Evolutionary conservation across 352 stramenopile species (phyloP), one percentile per base, ranked within the genome.

Genomic region (Phytophthora pseudosyringae): DNA sequence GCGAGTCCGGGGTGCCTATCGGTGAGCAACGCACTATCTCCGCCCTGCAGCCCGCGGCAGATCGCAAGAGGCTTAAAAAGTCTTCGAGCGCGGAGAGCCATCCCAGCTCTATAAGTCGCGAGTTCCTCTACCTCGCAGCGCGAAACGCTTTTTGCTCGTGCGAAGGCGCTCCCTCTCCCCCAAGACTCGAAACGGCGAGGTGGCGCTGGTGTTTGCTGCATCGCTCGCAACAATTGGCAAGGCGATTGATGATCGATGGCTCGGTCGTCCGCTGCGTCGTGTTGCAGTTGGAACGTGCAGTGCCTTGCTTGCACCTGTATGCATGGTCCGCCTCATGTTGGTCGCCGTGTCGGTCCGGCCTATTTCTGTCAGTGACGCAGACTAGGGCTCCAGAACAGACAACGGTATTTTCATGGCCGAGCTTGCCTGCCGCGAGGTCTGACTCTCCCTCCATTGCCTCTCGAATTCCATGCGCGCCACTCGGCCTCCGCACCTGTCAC

Each of bases 291-390:
- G 18, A 47, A 33, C 31, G 47, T 16, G 29, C 46, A 21, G 21
- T 21, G 21, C 21, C 21, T 21, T 21, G 21, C 21, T 21, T 21
- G 21, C 21, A 21, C 21, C 21, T 21, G 21, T 21, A 21, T 21
- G 21, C 2, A 21, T 2, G 5, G 8, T 48, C 25, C 10, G 12
- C 31, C 38, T 44, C 12, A 15, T 44, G 38, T 16, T 28, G 25
- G 33, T 49, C 35, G 58, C 38, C 31, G 18, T 38, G 26, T 45
- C 44, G 51, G 43, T 41, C 31, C 15, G 40, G 4, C 59, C 59
- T 61, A 55, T 67, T 61, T 67, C 50, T 67, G 41, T 50, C 18
- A 43, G 44, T 63, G 43, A 18, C 53, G 53, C 9, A 28, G 35
- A 49, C 10, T 32, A 64, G 32, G 43, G 43, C 43, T 62, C 32